Conservation (phyloP, 164 flowering plant genomes). For the Sextonia rubra region DNA sequence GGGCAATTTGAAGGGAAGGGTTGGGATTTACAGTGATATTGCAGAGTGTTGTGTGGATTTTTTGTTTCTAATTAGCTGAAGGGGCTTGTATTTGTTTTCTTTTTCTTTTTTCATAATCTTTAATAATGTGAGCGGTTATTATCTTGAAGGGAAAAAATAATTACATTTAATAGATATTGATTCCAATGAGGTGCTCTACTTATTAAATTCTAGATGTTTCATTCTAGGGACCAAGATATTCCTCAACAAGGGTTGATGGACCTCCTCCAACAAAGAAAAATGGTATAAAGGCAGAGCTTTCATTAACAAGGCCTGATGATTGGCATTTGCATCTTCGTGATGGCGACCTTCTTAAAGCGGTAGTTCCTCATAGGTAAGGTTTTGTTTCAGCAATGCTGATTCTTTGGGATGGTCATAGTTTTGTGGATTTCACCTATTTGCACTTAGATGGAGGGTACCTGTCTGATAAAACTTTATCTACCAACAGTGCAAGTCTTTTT, state of each 20-base stretch:
- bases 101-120: background rate
- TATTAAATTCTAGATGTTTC: background rate
- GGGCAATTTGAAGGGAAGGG: too few species aligned
- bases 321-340: slow-evolving; percentile 99
- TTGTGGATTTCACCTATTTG: slow-evolving; percentile 2
- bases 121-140: background rate
- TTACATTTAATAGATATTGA: background rate
- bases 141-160: background rate
- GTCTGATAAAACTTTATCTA: slow-evolving; percentile 6
- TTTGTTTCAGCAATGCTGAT: background rate
- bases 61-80: background rate
- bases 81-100: background rate
- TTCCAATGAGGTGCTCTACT: too few species aligned
- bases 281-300: slow-evolving; percentile 60
- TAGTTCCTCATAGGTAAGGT: slow-evolving; percentile 68
- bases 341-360: slow-evolving; percentile 74
- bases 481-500: slow-evolving; percentile 63
- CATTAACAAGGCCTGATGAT: slow-evolving; percentile 80
- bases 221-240: slow-evolving; percentile 15
- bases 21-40: too few species aligned
- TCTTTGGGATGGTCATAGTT: background rate
- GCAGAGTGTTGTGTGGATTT: background rate
- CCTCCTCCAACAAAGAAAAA: slow-evolving; percentile 18
- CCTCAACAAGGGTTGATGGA: slow-evolving; percentile 20
- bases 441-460: background rate